Base-by-base conservation (phyloP, 2,329 filamentous ascomycete species). In the Alternaria arbusti region DNA sequence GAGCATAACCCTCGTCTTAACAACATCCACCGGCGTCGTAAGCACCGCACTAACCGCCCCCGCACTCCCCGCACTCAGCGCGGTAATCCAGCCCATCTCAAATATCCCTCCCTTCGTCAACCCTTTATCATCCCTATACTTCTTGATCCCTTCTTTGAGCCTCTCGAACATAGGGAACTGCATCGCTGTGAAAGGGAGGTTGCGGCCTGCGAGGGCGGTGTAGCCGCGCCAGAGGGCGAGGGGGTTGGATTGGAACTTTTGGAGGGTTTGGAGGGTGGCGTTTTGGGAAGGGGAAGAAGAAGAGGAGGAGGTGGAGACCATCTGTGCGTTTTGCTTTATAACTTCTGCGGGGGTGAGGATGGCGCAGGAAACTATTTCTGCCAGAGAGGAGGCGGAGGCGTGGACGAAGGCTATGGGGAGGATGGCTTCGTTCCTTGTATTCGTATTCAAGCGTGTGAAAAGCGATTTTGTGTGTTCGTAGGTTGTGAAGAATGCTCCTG, bases 321-420 rank as follows among this genome's bases (percentile, higher is more conserved):
- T 94, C 79, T 97, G 94, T 0, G 94, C 93, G 79, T 97, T 97
- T 77, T 97, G 94, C 82, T 97, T 97, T 67, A 97, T 88, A 8
- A 97, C 92, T 78, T 97, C 94, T 13, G 93, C 93, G 0, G 94
- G 94, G 0, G 94, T 95, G 36, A 97, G 87, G 64, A 97, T 92
- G 20, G 93, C 85, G 76, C 94, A 97, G 6, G 93, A 94, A 4
- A 93, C 91, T 70, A 94, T 87, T 80, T 97, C 94, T 1, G 91
- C 94, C 15, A 88, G 81, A 2, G 89, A 90, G 1, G 93, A 96
- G 12, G 93, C 90, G 4, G 87, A 80, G 6, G 91, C 87, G 76
- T 97, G 91, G 59, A 94, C 86, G 10, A 93, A 68, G 0, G 93
- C 89, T 54, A 87, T 84, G 1, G 92, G 91, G 0, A 93, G 76